Evolutionary conservation across 352 stramenopile genomes (phyloP), one percentile per base, ranked within the genome.

Genomic region (Globisporangium cederbergense): DNA sequence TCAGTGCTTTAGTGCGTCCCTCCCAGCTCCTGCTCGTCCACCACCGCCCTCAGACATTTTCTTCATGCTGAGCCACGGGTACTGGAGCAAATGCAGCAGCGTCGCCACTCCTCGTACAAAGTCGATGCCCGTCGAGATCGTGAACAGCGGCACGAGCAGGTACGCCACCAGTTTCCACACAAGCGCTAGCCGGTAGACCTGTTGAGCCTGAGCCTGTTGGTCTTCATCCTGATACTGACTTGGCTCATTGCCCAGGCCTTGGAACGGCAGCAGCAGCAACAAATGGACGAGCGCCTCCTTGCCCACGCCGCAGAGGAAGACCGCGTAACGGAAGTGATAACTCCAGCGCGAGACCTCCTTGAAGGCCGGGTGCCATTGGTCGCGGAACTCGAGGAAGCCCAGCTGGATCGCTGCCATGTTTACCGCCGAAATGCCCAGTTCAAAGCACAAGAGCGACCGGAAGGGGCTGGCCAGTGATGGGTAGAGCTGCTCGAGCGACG

Each of bases 281-380:
- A 91, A 34, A 30, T 84, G 75, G 1, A 86, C 66, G 36, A 94
- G 61, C n/a, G 85, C 50, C 53, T 91, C 77, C 6, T 85, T 85
- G 14, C 72, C 83, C 8, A 89, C 60, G 14, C 78, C 80, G 47
- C 82, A 91, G 0, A 67, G 53, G 40, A 76, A 78, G 16, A 89
- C 64, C 32, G 80, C 47, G 47, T 65, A 61, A 47, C 70, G 66
- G 49, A 71, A 88, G 30, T 47, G 66, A 51, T 91, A 82, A 20
- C 88, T 76, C 74, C 74, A 82, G 34, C 75, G 68, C 49, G 78
- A 70, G n/a, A 90, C 68, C 46, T 77, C 71, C 59, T 88, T 87
- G 63, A 89, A 86, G 14, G 88, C 34, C 5, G 76, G 77, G 40
- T 90, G 80, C 86, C 86, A 94, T 34, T 81, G 57, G 22, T 54